Evolutionary conservation across 768 basidiomycete genomes (phyloP).

Genomic region (Lactifluus subvellereus): DNA sequence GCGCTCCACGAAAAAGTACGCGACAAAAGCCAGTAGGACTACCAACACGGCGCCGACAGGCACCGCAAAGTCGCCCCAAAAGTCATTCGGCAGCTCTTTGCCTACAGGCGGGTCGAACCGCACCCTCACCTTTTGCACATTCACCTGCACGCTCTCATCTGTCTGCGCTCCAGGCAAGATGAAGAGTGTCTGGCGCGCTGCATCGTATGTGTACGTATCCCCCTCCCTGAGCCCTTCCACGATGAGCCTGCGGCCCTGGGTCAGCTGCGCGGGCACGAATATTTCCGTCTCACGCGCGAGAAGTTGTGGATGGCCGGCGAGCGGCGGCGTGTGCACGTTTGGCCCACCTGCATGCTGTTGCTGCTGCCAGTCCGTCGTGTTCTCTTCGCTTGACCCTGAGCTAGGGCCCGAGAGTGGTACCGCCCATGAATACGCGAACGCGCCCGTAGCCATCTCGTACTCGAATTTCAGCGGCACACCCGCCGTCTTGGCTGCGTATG

Average conservation of each 20-base stretch:
- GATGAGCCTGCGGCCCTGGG: slow-evolving; percentile 49
- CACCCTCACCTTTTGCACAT: slow-evolving; percentile 46
- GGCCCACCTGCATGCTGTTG: slow-evolving; percentile 2
- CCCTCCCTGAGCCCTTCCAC: slow-evolving; percentile 49
- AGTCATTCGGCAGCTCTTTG: slow-evolving; percentile 52
- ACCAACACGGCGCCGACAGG: slow-evolving; percentile 31
- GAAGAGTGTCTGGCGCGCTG: slow-evolving; percentile 66
- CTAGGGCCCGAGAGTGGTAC: slow-evolving; percentile 31
- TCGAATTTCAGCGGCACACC: slow-evolving; percentile 71
- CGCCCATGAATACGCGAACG: slow-evolving; percentile 61
- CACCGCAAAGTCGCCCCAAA: slow-evolving; percentile 55
- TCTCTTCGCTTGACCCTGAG: neutral
- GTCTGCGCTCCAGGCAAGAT: slow-evolving; percentile 42
- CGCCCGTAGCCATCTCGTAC: slow-evolving; percentile 73
- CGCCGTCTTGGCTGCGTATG: slow-evolving; percentile 86
- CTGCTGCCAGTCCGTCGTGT: neutral
- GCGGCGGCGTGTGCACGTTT: slow-evolving; percentile 37
- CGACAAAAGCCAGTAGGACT: slow-evolving; percentile 31
- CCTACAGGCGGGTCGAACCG: slow-evolving; percentile 50
- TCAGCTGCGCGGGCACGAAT: slow-evolving; percentile 62
- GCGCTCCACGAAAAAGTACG: slow-evolving; percentile 18
- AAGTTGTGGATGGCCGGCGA: slow-evolving; percentile 36
- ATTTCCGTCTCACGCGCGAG: slow-evolving; percentile 73
- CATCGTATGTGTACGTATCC: slow-evolving; percentile 56
- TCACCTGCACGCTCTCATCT: slow-evolving; percentile 29